Percentiles rank a stretch among this genome's conserved stretches.
These are phyloP conservation scores for Blastomyces percursus DNA, from an alignment of 2,329 filamentous ascomycete species.

Conservation along the genomic window DNA sequence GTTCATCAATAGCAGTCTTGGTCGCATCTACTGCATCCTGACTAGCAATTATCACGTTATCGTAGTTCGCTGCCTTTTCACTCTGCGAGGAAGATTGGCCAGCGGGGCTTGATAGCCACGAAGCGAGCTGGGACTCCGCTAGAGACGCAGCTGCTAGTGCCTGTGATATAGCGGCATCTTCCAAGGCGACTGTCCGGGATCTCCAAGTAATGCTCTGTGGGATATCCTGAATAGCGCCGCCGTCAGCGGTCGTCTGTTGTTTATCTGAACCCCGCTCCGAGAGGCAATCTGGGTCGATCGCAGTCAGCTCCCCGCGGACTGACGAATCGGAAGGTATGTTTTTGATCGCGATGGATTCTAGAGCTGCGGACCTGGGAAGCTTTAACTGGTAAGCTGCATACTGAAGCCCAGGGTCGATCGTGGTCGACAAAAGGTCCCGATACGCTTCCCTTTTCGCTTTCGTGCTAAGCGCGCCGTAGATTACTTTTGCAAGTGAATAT, in stretches of 20 bases:
- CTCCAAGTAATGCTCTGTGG: conserved; percentile 78
- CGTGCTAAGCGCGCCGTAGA: conserved; percentile 66
- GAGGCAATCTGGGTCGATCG: conserved; percentile 57
- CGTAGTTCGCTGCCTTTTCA: conserved; percentile 76
- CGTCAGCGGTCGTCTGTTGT: conserved; percentile 38
- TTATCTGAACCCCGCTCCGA: conserved; percentile 45
- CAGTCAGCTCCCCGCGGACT: conserved; percentile 57
- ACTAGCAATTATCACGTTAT: conserved; percentile 76
- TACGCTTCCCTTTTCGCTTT: conserved; percentile 61
- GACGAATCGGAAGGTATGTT: conserved; percentile 57
- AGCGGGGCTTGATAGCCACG: conserved; percentile 35
- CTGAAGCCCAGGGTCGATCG: conserved; percentile 83
- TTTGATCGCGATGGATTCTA: conserved; percentile 65
- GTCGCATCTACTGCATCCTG: conserved; percentile 92
- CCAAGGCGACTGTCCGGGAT: conserved; percentile 71
- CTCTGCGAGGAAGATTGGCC: conserved; percentile 33
- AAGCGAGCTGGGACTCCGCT: conserved; percentile 42
- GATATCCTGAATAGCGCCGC: conserved; percentile 39
- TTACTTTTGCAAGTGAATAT: conserved; percentile 66
- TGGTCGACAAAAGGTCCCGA: conserved; percentile 74
- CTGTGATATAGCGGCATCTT: conserved; percentile 83
- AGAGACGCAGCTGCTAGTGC: conserved; percentile 60
- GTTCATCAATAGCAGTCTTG: conserved; percentile 84
- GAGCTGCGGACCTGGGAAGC: conserved; percentile 71
- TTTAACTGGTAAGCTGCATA: conserved; percentile 91